Percentiles rank a stretch among this genome's conserved stretches.
These are phyloP conservation scores for Phyllostachys edulis DNA, from an alignment of 176 grass and related monocot genomes.

Conservation along the genomic window DNA sequence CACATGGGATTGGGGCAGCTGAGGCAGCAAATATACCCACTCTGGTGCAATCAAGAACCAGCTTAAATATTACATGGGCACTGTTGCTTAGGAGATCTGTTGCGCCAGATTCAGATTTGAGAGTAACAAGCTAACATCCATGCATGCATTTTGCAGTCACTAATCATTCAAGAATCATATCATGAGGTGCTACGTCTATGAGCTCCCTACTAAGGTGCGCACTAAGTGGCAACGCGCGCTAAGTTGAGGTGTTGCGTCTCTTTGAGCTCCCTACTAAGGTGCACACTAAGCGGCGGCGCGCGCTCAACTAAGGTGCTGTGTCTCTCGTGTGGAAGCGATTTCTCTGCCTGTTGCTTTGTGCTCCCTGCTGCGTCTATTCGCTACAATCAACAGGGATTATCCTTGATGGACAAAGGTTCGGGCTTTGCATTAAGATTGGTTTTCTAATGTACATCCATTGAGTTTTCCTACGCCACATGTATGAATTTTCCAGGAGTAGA, in stretches of 20 bases:
- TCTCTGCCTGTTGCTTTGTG: too few relatives aligned
- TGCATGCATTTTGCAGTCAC: not conserved
- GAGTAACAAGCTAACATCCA: not conserved
- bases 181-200: not conserved
- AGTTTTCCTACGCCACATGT: not conserved
- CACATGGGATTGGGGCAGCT: not conserved
- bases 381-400: conserved; percentile 24
- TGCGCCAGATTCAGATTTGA: not conserved
- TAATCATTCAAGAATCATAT: not conserved
- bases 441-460: conserved; percentile 11
- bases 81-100: not conserved
- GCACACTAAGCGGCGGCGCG: too few relatives aligned
- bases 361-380: not conserved
- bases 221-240: too few relatives aligned
- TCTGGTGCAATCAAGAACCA: not conserved
- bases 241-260: not conserved
- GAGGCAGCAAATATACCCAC: conserved; percentile 10
- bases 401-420: conserved; percentile 51
- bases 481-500: conserved; percentile 1
- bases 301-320: too few relatives aligned
- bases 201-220: too few relatives aligned
- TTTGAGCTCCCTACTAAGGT: too few relatives aligned
- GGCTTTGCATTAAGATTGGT: conserved; percentile 4
- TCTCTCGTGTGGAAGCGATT: too few relatives aligned
- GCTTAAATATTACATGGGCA: conserved; percentile 5